Evolutionary conservation across 768 basidiomycete genomes (phyloP).

Genomic region (Amyloporia xantha): DNA sequence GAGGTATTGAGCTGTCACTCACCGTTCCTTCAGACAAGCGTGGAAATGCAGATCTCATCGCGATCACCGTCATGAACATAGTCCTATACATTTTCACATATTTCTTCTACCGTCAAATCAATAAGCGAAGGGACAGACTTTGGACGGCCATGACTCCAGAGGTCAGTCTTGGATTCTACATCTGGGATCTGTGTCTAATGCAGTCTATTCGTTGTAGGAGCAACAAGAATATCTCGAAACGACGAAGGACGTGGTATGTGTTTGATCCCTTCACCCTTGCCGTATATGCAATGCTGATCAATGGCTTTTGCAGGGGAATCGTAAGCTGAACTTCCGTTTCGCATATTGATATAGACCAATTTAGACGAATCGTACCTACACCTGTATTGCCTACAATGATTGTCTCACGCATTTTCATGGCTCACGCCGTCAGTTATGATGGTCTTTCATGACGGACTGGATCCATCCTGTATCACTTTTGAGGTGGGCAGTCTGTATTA

Average conservation of each 20-base stretch:
- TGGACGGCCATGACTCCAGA: slow-evolving; percentile 47
- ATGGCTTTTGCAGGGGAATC: slow-evolving; percentile 36
- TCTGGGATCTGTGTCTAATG: not conserved
- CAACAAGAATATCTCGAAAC: slow-evolving; percentile 54
- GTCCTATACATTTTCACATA: slow-evolving; percentile 43
- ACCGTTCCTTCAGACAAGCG: slow-evolving; percentile 40
- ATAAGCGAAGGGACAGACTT: slow-evolving; percentile 39
- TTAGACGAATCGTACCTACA: no score
- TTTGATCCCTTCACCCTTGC: no score
- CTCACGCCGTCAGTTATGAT: no score
- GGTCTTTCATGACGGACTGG: no score
- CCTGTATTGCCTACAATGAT: no score
- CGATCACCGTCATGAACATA: slow-evolving; percentile 48
- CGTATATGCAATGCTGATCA: not conserved
- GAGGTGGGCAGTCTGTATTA: no score
- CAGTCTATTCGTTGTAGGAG: slow-evolving; percentile 34
- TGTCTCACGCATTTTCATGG: no score
- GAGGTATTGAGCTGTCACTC: not conserved
- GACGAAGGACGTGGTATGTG: slow-evolving; percentile 38
- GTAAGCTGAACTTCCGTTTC: slow-evolving; percentile 59
- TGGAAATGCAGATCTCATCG: slow-evolving; percentile 52
- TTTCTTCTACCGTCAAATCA: slow-evolving; percentile 50
- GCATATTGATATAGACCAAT: slow-evolving; percentile 41
- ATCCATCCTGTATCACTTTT: no score
- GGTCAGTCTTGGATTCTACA: slow-evolving; percentile 23